Conservation (phyloP, 2,329 filamentous ascomycete species). For the Parastagonospora nodorum region DNA sequence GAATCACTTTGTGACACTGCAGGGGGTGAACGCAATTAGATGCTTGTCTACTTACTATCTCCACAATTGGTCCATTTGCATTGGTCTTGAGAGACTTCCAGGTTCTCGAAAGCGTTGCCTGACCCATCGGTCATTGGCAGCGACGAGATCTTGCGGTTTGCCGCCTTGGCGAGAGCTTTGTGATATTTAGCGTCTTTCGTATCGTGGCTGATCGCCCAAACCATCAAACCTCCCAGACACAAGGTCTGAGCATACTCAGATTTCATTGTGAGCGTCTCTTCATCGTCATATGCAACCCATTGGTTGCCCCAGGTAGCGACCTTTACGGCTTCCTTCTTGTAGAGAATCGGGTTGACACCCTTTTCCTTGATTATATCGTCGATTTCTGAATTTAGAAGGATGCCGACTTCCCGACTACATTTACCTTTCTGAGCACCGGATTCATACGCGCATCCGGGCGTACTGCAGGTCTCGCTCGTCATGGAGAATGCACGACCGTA, state of each 20-base stretch:
- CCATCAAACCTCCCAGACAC: conserved; percentile 15
- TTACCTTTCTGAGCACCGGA: conserved; percentile 3
- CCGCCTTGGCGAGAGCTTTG: conserved; percentile 14
- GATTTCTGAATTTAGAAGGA: conserved; percentile 24
- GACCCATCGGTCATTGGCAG: conserved; percentile 7
- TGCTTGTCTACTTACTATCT: conserved; percentile 4
- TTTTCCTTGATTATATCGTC: conserved; percentile 12
- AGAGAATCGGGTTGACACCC: conserved; percentile 3
- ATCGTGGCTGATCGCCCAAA: conserved; percentile 13
- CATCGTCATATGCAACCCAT: conserved; percentile 34
- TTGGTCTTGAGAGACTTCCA: background rate
- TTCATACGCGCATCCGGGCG: conserved; percentile 7
- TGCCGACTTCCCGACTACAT: conserved; percentile 13
- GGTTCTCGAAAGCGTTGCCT: conserved; percentile 6
- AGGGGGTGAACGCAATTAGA: too few relatives aligned
- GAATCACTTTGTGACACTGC: too few relatives aligned
- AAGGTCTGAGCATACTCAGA: conserved; percentile 50
- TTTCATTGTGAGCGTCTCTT: conserved; percentile 51
- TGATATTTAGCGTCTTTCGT: conserved; percentile 11
- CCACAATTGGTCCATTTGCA: conserved; percentile 13
- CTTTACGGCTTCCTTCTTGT: conserved; percentile 29
- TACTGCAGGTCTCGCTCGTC: conserved; percentile 4
- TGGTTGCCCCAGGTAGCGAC: conserved; percentile 38
- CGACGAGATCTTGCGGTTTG: conserved; percentile 11
- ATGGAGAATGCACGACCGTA: conserved; percentile 47